These are phyloP conservation scores for Leishmania lainsoni DNA, from an alignment of 208 protist species.

Conservation along the genomic window DNA sequence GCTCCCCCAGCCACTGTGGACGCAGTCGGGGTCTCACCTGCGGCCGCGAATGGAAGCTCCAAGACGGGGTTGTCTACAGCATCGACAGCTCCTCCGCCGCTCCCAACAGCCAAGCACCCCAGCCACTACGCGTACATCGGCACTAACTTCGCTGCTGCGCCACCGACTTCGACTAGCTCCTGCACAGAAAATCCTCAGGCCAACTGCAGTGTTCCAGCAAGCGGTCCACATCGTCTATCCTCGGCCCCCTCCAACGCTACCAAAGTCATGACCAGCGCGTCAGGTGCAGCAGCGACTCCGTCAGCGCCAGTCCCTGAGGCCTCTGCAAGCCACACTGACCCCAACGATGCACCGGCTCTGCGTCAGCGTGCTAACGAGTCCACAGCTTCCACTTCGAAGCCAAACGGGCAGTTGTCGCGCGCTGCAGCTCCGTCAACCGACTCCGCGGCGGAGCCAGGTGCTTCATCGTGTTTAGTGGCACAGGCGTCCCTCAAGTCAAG, in stretches of 20 bases:
- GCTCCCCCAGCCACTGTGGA: not conserved
- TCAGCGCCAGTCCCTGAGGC: not conserved
- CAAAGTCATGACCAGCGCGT: not conserved
- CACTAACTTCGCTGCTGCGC: not conserved
- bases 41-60: not conserved
- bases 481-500: not conserved
- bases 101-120: not conserved
- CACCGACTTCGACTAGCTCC: not conserved
- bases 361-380: not conserved
- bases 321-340: not conserved
- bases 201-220: not conserved
- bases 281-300: slow-evolving; percentile 6
- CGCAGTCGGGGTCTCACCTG: not conserved
- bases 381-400: not conserved
- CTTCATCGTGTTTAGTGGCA: not conserved
- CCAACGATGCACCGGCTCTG: not conserved
- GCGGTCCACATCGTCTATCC: not conserved
- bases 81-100: not conserved
- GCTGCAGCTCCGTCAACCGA: not conserved
- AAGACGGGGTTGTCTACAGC: not conserved
- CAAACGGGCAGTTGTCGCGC: not conserved
- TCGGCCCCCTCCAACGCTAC: not conserved
- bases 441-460: not conserved
- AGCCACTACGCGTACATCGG: not conserved
- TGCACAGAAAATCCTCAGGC: not conserved